Percentiles rank a stretch among this genome's conserved stretches.
These are phyloP conservation scores for Neolentinus lepideus DNA, from an alignment of 1,284 basidiomycete species.

Conservation along the genomic window DNA sequence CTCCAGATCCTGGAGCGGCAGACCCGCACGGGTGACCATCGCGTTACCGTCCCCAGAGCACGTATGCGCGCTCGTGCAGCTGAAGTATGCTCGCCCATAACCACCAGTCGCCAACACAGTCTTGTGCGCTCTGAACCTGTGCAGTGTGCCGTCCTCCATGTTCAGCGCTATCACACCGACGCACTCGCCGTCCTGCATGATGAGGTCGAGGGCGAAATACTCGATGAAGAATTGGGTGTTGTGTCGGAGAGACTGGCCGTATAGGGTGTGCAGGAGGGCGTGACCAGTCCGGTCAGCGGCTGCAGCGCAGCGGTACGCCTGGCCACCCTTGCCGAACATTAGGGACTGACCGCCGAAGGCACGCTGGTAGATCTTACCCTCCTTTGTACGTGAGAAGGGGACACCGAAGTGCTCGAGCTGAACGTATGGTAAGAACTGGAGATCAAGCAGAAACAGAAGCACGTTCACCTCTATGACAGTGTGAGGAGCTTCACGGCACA, in stretches of 20 bases:
- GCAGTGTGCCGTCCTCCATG: constrained; percentile 99
- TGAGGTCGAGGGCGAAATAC: constrained; percentile 96
- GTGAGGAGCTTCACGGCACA: constrained; percentile 93
- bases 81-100: constrained; percentile 98
- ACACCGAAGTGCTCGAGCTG: constrained; percentile 99
- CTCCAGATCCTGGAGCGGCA: constrained; percentile 96
- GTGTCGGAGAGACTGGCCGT: constrained; percentile 98
- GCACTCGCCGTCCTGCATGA: constrained; percentile 99
- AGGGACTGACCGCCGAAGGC: constrained; percentile 99
- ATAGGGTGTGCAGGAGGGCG: constrained; percentile 96
- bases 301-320: constrained; percentile 98
- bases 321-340: constrained; percentile 96
- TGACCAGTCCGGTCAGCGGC: constrained; percentile 99
- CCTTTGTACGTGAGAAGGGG: constrained; percentile 97
- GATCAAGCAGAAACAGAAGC: constrained; percentile 13
- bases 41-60: constrained; percentile 99
- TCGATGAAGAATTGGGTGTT: constrained; percentile 99
- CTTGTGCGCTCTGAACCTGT: constrained; percentile 98
- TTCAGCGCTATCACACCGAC: constrained; percentile 99
- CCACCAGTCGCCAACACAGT: constrained; percentile 98
- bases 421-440: constrained; percentile 9
- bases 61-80: constrained; percentile 97
- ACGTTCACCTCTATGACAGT: constrained; percentile 87
- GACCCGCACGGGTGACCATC: constrained; percentile 95
- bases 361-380: constrained; percentile 99